These are phyloP conservation scores for Panellus pusillus DNA, from an alignment of 768 basidiomycete species.

Conservation along the genomic window DNA sequence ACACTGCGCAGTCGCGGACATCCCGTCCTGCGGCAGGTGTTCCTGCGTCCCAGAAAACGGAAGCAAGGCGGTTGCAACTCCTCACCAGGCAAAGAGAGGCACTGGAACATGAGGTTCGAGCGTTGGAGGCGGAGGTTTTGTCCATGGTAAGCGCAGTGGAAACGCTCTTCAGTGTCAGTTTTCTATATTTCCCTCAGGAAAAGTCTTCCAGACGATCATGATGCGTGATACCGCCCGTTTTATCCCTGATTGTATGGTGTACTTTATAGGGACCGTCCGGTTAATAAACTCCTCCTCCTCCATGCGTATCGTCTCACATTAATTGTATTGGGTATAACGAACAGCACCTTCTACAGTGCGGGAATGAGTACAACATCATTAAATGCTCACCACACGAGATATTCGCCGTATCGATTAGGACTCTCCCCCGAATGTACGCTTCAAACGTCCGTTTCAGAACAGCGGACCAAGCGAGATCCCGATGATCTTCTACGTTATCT, in stretches of 20 bases:
- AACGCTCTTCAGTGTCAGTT: too few species aligned
- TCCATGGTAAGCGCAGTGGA: slow-evolving; percentile 42
- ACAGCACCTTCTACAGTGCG: background rate
- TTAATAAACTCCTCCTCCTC: too few species aligned
- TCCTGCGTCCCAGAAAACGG: slow-evolving; percentile 60
- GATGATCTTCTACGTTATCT: slow-evolving; percentile 49
- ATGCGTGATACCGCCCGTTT: background rate
- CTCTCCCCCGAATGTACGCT: slow-evolving; percentile 83
- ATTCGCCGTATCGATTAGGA: slow-evolving; percentile 96
- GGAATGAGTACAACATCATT: too few species aligned
- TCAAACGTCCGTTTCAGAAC: slow-evolving; percentile 97
- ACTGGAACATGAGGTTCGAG: slow-evolving; percentile 61
- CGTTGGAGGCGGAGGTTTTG: slow-evolving; percentile 63
- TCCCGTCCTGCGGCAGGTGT: slow-evolving; percentile 46
- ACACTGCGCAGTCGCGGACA: slow-evolving; percentile 50
- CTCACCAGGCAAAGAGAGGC: slow-evolving; percentile 66
- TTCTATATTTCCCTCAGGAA: too few species aligned
- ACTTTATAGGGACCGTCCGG: too few species aligned
- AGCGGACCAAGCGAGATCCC: slow-evolving; percentile 88
- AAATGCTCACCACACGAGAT: slow-evolving; percentile 47
- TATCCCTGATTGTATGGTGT: background rate
- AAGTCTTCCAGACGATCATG: too few species aligned
- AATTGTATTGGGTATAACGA: background rate
- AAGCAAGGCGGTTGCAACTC: slow-evolving; percentile 63
- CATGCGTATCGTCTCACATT: background rate